Percentiles rank a stretch among this genome's conserved stretches.
phyloP scores from a whole-genome alignment of 257 asterid genomes.

The Primulina eburnea region DNA sequence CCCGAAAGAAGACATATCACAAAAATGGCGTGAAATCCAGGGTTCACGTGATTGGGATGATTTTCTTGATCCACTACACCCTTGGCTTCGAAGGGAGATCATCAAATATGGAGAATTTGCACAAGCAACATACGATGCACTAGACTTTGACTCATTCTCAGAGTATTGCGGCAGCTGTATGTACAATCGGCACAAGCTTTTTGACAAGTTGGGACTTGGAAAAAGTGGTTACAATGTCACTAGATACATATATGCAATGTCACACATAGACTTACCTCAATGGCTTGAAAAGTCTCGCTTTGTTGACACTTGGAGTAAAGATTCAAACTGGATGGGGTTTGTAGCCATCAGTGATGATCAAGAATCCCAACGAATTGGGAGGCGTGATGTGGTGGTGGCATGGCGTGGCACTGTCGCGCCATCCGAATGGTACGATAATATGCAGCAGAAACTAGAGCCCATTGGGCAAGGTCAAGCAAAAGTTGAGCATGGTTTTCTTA shows the following conservation, averaged over 20 bases:
- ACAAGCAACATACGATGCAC: constrained; percentile 74
- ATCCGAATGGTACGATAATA: constrained; percentile 74
- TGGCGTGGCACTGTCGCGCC: constrained; percentile 83
- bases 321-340: constrained; percentile 83
- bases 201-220: constrained; percentile 44
- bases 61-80: constrained; percentile 67
- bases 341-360: constrained; percentile 60
- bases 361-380: constrained; percentile 59
- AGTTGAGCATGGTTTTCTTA: constrained; percentile 74
- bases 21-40: constrained; percentile 54
- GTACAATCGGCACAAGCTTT: constrained; percentile 44
- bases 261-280: constrained; percentile 57
- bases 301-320: constrained; percentile 62
- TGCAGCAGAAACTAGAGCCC: constrained; percentile 56
- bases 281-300: constrained; percentile 59
- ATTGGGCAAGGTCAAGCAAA: constrained; percentile 58
- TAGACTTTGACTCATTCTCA: constrained; percentile 56
- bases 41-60: constrained; percentile 58
- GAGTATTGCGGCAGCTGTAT: constrained; percentile 73
- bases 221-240: constrained; percentile 47
- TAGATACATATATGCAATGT: constrained; percentile 63
- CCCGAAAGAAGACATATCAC: constrained; percentile 57
- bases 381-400: constrained; percentile 66
- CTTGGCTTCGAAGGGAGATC: constrained; percentile 59
- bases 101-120: constrained; percentile 77